Base-by-base conservation (phyloP, 2,329 filamentous ascomycete species). In the Metarhizium guizhouense region DNA sequence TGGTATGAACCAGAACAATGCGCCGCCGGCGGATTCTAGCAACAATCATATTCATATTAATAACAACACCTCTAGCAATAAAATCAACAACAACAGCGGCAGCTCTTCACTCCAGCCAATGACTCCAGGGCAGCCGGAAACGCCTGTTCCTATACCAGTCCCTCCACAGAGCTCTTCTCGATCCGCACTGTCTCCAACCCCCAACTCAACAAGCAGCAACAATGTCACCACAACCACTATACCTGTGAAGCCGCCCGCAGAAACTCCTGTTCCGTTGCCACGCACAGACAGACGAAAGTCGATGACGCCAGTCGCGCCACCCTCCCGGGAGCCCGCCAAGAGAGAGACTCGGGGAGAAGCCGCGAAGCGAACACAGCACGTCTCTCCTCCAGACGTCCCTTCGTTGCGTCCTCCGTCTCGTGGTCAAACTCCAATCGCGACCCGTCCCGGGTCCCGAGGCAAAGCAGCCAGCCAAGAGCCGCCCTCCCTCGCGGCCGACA, bases 401-500 rank as follows among this genome's bases (percentile, higher is more conserved):
- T 48, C 34, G 38, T 34, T 52, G 50, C 68, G 66, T 54, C 65
- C 67, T 1, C 60, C 65, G 0, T 74, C 71, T 2, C 66, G 71
- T 2, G 66, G 64, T 4, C 65, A 65, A 4, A 74, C 71, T 1
- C 70, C 72, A 30, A 52, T 56, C 20, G 58, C 60, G 43, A 76
- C 78, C 38, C 76, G 79, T 38, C 79, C 80, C 2, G 66, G 70
- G 36, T 82, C 80, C 47, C 73, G 79, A 66, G 79, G 79, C 45
- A 80, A 81, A 63, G 74, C 76, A 56, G 65, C 70, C 57, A 81
- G 76, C 62, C 74, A 77, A 63, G 79, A 82, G 61, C 76, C 77
- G 43, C 71, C 72, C 58, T 76, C 76, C 18, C 68, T 81, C 57
- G 79, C 76, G 20, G 69, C 72, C 51, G 81, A 84, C 56, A 73